Evolutionary conservation across 306 rosid genomes (phyloP), one percentile per base, ranked within the genome.

Genomic region (Pterocarpus santalinus): DNA sequence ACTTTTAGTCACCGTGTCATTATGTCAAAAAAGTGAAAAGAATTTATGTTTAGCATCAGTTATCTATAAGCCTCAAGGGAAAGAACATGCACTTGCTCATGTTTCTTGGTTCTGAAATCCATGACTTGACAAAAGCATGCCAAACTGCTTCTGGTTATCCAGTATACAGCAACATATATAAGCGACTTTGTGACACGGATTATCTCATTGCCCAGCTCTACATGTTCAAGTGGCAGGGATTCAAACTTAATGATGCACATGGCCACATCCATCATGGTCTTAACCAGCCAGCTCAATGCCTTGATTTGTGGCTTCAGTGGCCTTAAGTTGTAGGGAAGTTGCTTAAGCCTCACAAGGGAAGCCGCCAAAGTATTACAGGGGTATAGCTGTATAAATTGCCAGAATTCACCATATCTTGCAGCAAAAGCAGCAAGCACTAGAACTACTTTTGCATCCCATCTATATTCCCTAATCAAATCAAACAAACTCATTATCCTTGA

Each of bases 51-150:
- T 65, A 63, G 34, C 58, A 67, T 43, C 70, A 72, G 69, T 66
- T 46, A 60, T 65, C 14, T 34, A 15, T 16, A 38, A 57, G 83
- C 70, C 75, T 84, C 75, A 76, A 86, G 72, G 82, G 92, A 84
- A 81, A 87, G 85, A 86, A 88, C 86, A 85, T 87, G 94, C 85
- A 91, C 97, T 90, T 91, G 89, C 81, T 90, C 89, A 85, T 85
- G 78, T 84, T 83, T 86, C 76, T 79, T 74, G 83, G 65, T 46
- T 66, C 62, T 74, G 68, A 87, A 75, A 61, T 86, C 84, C 52
- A 71, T 57, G 69, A 90, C 83, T 72, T 85, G 91, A 14, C 80
- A 87, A 82, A 81, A 82, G 82, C 91, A 86, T 51, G 84, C 83
- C 82, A 86, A 85, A 82, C 84, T 72, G 85, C 91, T 85, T 82